These are phyloP conservation scores for Vigna mungo DNA, from an alignment of 306 rosid species.

Conservation along the genomic window DNA sequence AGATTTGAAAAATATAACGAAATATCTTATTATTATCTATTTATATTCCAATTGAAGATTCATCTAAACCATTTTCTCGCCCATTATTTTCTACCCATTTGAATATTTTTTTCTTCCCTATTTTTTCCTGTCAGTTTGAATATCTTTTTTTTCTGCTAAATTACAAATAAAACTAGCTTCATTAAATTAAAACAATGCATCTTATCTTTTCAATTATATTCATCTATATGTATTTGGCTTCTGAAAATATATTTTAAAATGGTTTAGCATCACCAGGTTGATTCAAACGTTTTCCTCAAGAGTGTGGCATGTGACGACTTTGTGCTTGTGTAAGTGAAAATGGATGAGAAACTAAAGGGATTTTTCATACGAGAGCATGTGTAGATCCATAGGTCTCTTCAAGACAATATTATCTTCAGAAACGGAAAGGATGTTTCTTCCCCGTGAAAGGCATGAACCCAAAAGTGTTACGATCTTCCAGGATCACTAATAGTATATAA, in stretches of 20 bases:
- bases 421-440: neutral
- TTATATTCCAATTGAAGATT: neutral
- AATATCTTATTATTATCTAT: neutral
- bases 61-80: neutral
- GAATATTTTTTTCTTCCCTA: neutral
- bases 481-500: slow-evolving; percentile 6
- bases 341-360: neutral
- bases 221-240: neutral
- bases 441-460: neutral
- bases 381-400: slow-evolving; percentile 11
- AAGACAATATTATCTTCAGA: slow-evolving; percentile 36
- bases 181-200: slow-evolving; percentile 21
- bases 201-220: slow-evolving; percentile 18
- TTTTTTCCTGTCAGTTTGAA: neutral
- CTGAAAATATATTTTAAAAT: slow-evolving; percentile 10
- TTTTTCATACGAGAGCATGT: neutral
- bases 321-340: slow-evolving; percentile 7
- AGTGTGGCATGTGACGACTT: slow-evolving; percentile 10
- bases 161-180: neutral
- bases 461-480: neutral
- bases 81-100: neutral
- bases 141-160: neutral
- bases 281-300: slow-evolving; percentile 19
- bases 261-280: slow-evolving; percentile 17
- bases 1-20: neutral